Percentiles rank a stretch among this genome's conserved stretches.
phyloP scores from a whole-genome alignment of 2,329 filamentous ascomycete species.

The Botrytis porri region DNA sequence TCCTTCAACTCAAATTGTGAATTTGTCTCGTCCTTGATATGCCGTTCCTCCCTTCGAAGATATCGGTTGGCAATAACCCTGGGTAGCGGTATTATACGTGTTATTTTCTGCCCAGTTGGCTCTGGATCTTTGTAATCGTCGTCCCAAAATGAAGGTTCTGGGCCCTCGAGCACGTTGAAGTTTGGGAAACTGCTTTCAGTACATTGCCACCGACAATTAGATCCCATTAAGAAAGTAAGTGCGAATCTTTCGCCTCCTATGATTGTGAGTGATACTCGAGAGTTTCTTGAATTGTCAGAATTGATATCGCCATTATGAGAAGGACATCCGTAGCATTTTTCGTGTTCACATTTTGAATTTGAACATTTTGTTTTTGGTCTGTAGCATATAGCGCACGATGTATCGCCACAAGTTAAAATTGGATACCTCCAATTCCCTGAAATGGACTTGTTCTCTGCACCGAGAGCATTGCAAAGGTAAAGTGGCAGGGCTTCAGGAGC shows the following conservation, averaged over 20 bases:
- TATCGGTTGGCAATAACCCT: neutral
- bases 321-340: neutral
- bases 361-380: neutral
- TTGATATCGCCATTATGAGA: neutral
- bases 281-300: neutral
- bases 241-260: neutral
- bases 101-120: neutral
- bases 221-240: neutral
- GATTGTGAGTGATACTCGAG: neutral
- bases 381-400: neutral
- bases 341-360: neutral
- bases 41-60: neutral
- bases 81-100: neutral
- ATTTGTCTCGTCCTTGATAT: neutral
- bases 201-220: neutral
- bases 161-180: neutral
- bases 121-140: neutral
- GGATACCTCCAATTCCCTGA: neutral
- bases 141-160: neutral
- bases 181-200: neutral
- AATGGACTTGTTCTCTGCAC: neutral
- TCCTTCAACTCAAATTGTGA: neutral
- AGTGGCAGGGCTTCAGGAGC: neutral
- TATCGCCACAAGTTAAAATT: neutral
- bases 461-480: neutral